phyloP scores from a whole-genome alignment of 2,329 filamentous ascomycete species.

The Paracamarosporium sp. region DNA sequence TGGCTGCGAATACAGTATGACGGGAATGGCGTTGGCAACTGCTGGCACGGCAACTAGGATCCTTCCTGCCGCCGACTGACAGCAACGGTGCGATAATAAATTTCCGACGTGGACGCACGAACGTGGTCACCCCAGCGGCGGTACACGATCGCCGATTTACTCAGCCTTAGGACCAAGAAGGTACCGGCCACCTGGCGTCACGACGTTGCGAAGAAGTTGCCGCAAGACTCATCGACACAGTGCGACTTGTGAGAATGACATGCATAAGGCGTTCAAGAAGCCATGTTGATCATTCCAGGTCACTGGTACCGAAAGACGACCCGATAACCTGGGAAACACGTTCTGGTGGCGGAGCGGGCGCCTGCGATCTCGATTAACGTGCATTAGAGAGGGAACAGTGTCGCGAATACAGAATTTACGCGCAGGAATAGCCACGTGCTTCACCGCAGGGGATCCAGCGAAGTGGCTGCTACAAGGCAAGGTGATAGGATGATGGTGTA shows the following conservation, averaged over 20 bases:
- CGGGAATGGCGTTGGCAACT: not conserved
- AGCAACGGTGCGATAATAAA: not conserved
- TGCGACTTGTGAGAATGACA: not conserved
- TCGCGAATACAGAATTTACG: not conserved
- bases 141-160: slow-evolving; percentile 1
- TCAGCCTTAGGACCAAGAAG: not conserved
- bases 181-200: not conserved
- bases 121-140: not conserved
- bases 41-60: not conserved
- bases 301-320: not conserved
- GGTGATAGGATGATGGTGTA: not conserved
- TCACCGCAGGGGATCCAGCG: not conserved
- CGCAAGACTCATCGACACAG: not conserved
- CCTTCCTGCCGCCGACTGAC: not conserved
- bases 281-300: not conserved
- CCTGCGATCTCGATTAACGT: not conserved
- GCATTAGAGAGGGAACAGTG: not conserved
- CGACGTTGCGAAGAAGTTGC: not conserved
- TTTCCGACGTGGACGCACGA: not conserved
- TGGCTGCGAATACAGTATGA: no score
- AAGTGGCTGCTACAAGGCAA: not conserved
- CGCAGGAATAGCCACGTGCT: not conserved
- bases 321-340: not conserved
- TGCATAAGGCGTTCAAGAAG: not conserved
- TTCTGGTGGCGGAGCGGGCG: not conserved